A percentile compares a stretch with the other conserved stretches of the same genome.
These are phyloP conservation scores for Solanum etuberosum DNA, from an alignment of 257 asterid species.

Conservation along the genomic window DNA sequence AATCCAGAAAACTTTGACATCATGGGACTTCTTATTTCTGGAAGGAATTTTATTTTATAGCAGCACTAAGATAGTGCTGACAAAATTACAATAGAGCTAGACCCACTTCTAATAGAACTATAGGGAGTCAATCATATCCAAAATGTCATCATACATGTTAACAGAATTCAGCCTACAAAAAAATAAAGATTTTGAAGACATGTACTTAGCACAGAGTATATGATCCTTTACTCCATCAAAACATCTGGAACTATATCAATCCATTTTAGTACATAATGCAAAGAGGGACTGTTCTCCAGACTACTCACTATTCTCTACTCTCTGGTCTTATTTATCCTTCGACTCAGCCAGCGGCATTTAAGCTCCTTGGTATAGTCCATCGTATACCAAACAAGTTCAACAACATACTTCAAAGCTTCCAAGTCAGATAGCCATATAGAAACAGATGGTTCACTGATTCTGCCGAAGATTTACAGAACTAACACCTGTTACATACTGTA, in stretches of 20 bases:
- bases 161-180: background rate
- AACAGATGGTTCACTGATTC: background rate
- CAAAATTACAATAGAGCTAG: background rate
- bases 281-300: background rate
- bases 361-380: background rate
- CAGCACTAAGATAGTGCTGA: background rate
- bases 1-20: background rate
- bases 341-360: background rate
- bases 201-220: background rate
- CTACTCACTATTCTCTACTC: background rate
- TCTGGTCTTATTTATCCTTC: background rate
- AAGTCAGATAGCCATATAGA: background rate
- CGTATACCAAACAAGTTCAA: background rate
- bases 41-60: background rate
- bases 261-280: background rate
- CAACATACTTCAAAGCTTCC: background rate
- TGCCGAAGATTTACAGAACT: background rate
- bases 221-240: background rate
- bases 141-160: background rate
- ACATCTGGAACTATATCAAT: background rate
- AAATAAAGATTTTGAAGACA: background rate
- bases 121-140: background rate
- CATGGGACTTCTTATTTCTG: background rate
- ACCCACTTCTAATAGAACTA: background rate
- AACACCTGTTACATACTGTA: background rate